Percentiles rank a stretch among this genome's conserved stretches.
phyloP scores from a whole-genome alignment of 164 flowering plant species.

The Magnolia sinica region DNA sequence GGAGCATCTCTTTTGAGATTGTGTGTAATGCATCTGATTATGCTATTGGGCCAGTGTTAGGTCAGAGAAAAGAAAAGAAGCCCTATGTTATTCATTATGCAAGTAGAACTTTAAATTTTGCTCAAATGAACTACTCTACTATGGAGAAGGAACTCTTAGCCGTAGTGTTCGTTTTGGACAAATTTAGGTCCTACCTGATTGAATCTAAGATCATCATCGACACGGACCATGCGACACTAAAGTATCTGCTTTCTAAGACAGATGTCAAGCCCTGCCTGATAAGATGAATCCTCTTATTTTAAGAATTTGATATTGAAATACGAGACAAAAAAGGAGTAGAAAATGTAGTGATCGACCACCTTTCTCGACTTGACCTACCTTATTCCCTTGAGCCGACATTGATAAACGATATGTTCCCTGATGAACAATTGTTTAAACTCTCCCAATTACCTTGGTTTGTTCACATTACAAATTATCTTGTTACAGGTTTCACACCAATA shows the following conservation, averaged over 20 bases:
- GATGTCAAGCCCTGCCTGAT: not conserved
- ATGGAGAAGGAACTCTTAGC: too few relatives aligned
- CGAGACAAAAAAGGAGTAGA: not conserved
- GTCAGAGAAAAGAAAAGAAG: too few relatives aligned
- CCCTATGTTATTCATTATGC: not conserved
- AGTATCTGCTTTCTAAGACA: too few relatives aligned
- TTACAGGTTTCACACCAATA: not conserved
- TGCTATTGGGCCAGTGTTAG: too few relatives aligned
- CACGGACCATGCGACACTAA: too few relatives aligned
- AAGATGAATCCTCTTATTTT: not conserved
- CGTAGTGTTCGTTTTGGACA: too few relatives aligned
- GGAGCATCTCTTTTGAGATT: not conserved
- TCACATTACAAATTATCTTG: too few relatives aligned
- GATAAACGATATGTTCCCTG: not conserved
- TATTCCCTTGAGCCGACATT: too few relatives aligned
- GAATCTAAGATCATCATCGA: too few relatives aligned
- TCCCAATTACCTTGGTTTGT: not conserved
- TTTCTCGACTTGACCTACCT: not conserved
- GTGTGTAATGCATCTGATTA: too few relatives aligned
- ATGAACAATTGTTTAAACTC: not conserved
- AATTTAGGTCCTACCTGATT: too few relatives aligned
- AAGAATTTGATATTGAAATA: not conserved
- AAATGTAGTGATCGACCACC: not conserved
- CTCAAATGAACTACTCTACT: too few relatives aligned
- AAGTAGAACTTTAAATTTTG: not conserved